Evolutionary conservation across 2,329 filamentous ascomycete genomes (phyloP).

Genomic region (Neopestalotiopsis sp.): DNA sequence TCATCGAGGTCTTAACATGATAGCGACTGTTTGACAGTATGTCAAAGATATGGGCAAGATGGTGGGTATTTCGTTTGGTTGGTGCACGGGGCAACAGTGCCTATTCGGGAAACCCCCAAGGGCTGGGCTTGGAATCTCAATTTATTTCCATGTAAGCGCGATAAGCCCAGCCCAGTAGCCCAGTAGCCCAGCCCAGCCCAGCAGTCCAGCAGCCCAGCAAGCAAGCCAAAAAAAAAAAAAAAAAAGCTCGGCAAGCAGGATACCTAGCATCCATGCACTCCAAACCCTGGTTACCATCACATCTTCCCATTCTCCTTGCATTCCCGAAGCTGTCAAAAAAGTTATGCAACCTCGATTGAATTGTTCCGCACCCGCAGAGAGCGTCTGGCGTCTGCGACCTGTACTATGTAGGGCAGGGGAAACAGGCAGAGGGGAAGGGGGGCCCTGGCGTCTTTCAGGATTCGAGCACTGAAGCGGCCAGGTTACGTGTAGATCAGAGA

Average conservation of each 20-base stretch:
- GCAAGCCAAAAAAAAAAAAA: too few species aligned
- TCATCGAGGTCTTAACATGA: background rate
- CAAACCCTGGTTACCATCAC: too few species aligned
- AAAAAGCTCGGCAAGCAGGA: too few species aligned
- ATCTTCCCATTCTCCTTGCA: background rate
- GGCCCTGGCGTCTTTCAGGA: background rate
- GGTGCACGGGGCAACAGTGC: background rate
- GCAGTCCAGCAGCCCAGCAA: too few species aligned
- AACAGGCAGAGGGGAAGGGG: background rate
- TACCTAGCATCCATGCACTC: too few species aligned
- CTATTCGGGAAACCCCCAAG: slow-evolving; percentile 2
- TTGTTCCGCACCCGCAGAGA: too few species aligned
- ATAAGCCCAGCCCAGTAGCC: background rate
- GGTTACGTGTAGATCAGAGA: background rate
- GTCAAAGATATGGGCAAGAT: too few species aligned
- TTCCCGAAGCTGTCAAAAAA: slow-evolving; percentile 2
- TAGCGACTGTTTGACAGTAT: too few species aligned
- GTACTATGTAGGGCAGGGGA: background rate
- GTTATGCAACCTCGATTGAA: background rate
- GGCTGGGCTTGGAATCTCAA: background rate
- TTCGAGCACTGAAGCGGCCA: background rate
- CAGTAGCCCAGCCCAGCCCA: too few species aligned
- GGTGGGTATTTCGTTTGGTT: background rate
- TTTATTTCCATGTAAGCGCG: background rate
- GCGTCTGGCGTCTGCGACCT: too few species aligned